A percentile compares a stretch with the other conserved stretches of the same genome.
phyloP scores from a whole-genome alignment of 148 eudicot genomes.

The Amaranthus hypochondriacus region DNA sequence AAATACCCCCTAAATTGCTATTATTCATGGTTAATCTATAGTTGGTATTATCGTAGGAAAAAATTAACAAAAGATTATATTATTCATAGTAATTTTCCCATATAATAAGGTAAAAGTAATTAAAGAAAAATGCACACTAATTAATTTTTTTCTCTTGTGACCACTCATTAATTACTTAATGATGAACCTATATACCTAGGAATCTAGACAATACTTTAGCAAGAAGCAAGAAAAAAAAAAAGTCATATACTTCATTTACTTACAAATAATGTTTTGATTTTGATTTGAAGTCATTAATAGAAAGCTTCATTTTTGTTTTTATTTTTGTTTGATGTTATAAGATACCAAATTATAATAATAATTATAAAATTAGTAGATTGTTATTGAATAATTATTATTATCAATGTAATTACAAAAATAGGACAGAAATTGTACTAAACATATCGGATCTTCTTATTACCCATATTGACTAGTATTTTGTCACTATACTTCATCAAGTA shows the following conservation, averaged over 20 bases:
- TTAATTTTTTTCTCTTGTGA: too few species aligned
- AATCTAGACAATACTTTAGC: constrained; percentile 2
- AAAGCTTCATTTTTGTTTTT: not conserved
- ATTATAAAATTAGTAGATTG: not conserved
- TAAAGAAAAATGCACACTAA: too few species aligned
- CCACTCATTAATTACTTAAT: not conserved
- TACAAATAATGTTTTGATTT: too few species aligned
- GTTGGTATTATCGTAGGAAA: too few species aligned
- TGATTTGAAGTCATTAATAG: not conserved
- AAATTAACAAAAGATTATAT: too few species aligned
- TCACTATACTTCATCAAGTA: not conserved
- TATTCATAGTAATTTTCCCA: too few species aligned
- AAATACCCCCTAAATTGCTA: too few species aligned
- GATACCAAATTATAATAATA: not conserved
- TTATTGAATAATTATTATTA: not conserved
- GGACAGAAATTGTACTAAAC: not conserved
- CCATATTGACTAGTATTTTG: constrained; percentile 12
- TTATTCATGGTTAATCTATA: too few species aligned
- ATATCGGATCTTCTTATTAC: constrained; percentile 8
- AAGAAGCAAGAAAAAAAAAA: not conserved
- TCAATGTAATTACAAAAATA: not conserved
- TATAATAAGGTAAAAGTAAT: too few species aligned
- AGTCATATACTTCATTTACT: too few species aligned
- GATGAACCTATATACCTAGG: not conserved
- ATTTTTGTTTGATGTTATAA: not conserved